phyloP scores from a whole-genome alignment of 371 early-diverging fungal genomes.

The Neoconidiobolus thromboides region DNA sequence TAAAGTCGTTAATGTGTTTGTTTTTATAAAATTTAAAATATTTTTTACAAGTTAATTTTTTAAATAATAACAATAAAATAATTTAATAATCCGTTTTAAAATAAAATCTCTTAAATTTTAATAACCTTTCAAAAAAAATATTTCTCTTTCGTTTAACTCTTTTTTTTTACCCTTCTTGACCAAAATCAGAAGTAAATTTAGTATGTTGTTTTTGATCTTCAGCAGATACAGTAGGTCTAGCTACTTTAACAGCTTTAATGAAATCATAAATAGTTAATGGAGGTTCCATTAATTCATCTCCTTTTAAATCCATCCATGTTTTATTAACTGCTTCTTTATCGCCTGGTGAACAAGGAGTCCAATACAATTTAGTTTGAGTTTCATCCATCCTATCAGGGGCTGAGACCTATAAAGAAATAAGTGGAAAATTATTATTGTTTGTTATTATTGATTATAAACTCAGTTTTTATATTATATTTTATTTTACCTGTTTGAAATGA shows the following conservation, averaged over 20 bases:
- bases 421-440: not conserved
- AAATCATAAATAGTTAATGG: conserved; percentile 70
- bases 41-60: too few relatives aligned
- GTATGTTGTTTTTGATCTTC: conserved; percentile 63
- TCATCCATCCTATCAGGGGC: conserved; percentile 46
- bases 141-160: too few relatives aligned
- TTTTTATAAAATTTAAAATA: too few relatives aligned
- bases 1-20: too few relatives aligned
- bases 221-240: conserved; percentile 69
- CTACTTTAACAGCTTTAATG: conserved; percentile 51
- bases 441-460: not conserved
- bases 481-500: conserved; percentile 66
- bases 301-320: conserved; percentile 72
- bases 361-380: conserved; percentile 21
- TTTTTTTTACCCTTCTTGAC: conserved; percentile 37
- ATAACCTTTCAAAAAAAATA: too few relatives aligned
- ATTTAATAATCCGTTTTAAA: too few relatives aligned
- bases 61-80: too few relatives aligned
- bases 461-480: not conserved
- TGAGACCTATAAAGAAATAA: conserved; percentile 15
- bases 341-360: conserved; percentile 92
- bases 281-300: conserved; percentile 82
- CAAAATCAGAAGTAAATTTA: conserved; percentile 82
- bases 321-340: conserved; percentile 73
- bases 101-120: too few relatives aligned